These are phyloP conservation scores for Neoarthrinium moseri DNA, from an alignment of 2,329 filamentous ascomycete species.

Conservation along the genomic window DNA sequence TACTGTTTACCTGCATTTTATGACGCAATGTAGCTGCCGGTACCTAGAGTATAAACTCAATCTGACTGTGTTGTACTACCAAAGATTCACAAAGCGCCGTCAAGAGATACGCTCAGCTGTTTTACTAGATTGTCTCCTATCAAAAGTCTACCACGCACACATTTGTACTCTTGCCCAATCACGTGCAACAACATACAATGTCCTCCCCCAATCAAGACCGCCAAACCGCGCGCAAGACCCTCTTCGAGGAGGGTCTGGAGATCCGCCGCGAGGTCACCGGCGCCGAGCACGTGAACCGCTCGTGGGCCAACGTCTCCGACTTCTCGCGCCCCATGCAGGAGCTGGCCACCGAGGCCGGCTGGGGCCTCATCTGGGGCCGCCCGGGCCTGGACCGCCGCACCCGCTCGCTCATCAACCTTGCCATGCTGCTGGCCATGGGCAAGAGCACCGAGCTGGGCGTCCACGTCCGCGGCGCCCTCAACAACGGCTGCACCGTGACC, in stretches of 20 bases:
- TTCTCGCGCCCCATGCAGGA: conserved; percentile 8
- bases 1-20: too few relatives aligned
- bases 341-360: conserved; percentile 8
- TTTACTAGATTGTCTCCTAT: too few relatives aligned
- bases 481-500: conserved; percentile 6
- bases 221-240: background rate
- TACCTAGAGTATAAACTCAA: too few relatives aligned
- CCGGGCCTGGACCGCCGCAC: conserved; percentile 5
- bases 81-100: too few relatives aligned
- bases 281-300: conserved; percentile 6
- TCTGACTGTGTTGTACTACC: too few relatives aligned
- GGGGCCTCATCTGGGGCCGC: conserved; percentile 8
- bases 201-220: background rate
- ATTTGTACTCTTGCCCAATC: too few relatives aligned
- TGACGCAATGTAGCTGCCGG: too few relatives aligned
- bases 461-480: conserved; percentile 2
- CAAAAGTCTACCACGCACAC: too few relatives aligned
- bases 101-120: too few relatives aligned
- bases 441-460: conserved; percentile 8
- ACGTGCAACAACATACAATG: background rate
- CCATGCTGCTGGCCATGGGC: conserved; percentile 4
- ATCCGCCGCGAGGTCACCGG: conserved; percentile 6
- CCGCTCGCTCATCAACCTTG: conserved; percentile 3
- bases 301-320: conserved; percentile 5
- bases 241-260: conserved; percentile 5